These are phyloP conservation scores for Venturia pyrina DNA, from an alignment of 2,329 filamentous ascomycete species.

Conservation along the genomic window DNA sequence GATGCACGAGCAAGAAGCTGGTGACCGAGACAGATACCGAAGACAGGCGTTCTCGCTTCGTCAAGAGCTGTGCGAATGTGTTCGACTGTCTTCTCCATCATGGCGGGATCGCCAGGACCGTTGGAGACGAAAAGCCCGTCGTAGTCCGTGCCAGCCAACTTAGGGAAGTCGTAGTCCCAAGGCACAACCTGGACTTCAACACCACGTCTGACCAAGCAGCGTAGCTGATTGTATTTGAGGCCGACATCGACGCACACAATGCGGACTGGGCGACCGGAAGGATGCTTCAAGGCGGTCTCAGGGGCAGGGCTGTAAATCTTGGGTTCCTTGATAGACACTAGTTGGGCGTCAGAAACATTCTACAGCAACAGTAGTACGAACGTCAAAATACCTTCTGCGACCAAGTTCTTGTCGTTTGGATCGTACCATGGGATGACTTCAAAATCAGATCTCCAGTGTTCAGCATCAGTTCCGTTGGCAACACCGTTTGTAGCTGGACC, in stretches of 20 bases:
- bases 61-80: conserved; percentile 68
- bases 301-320: conserved; percentile 74
- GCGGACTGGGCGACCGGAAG: conserved; percentile 76
- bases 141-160: conserved; percentile 69
- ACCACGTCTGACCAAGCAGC: conserved; percentile 82
- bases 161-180: conserved; percentile 87
- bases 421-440: conserved; percentile 81
- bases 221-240: conserved; percentile 95
- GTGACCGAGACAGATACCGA: conserved; percentile 93
- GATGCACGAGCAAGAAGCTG: conserved; percentile 83
- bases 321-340: conserved; percentile 82
- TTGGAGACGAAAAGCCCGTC: conserved; percentile 98
- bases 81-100: conserved; percentile 68
- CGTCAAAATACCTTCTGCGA: conserved; percentile 69
- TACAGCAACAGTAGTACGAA: background rate
- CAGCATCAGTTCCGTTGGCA: conserved; percentile 23
- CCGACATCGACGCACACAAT: conserved; percentile 93
- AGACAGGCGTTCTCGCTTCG: conserved; percentile 75
- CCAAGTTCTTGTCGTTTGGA: conserved; percentile 86
- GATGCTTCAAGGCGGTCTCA: conserved; percentile 66
- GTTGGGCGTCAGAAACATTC: conserved; percentile 18
- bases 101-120: conserved; percentile 88
- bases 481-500: conserved; percentile 22
- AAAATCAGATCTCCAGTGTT: conserved; percentile 50
- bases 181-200: conserved; percentile 92